phyloP scores from a whole-genome alignment of 2,329 filamentous ascomycete genomes.

The Colletotrichum destructivum region DNA sequence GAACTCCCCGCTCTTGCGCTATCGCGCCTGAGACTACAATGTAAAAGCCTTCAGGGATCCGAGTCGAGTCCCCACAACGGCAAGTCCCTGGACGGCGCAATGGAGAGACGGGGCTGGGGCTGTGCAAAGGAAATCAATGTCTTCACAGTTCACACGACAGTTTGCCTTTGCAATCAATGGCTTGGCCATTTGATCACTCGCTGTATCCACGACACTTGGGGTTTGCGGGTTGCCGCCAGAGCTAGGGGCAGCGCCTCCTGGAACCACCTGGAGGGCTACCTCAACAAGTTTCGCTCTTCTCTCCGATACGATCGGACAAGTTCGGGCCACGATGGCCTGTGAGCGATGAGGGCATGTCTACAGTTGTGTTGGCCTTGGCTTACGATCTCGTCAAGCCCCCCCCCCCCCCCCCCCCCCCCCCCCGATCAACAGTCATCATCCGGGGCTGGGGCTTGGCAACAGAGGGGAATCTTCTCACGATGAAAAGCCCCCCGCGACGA shows the following conservation, averaged over 20 bases:
- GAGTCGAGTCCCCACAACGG: constrained; percentile 20
- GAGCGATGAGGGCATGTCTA: constrained; percentile 13
- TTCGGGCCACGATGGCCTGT: not conserved
- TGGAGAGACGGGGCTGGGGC: constrained; percentile 25
- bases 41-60: constrained; percentile 12
- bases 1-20: constrained; percentile 31
- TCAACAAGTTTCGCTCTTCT: constrained; percentile 4
- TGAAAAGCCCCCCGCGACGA: constrained; percentile 25
- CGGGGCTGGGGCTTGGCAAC: constrained; percentile 20
- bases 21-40: constrained; percentile 12
- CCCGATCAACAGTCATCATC: not conserved
- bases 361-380: constrained; percentile 27
- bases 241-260: constrained; percentile 24
- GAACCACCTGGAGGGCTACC: constrained; percentile 13
- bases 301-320: constrained; percentile 14
- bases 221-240: constrained; percentile 21
- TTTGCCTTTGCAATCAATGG: constrained; percentile 13
- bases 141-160: constrained; percentile 10
- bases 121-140: constrained; percentile 30
- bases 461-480: constrained; percentile 4
- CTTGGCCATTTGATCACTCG: constrained; percentile 17
- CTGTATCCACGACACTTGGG: constrained; percentile 34
- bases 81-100: constrained; percentile 11
- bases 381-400: constrained; percentile 1
- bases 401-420: too few relatives aligned